These are phyloP conservation scores for Lathyrus aphaca DNA, from an alignment of 306 rosid species.

Conservation along the genomic window DNA sequence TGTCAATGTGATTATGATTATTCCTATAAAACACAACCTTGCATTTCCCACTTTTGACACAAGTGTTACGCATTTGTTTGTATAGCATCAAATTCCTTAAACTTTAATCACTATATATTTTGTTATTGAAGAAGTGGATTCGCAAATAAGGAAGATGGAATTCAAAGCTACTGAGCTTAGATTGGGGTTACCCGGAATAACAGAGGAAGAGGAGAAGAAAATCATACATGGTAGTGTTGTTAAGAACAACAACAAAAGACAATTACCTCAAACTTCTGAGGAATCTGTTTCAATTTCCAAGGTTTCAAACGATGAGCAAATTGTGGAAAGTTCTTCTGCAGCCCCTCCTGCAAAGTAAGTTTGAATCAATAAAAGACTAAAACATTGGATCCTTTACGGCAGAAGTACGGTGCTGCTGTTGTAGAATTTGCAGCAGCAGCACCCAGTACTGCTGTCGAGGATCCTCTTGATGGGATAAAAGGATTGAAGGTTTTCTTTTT, in stretches of 20 bases:
- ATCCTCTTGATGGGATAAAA: neutral
- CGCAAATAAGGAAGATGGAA: conserved; percentile 49
- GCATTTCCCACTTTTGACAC: conserved; percentile 35
- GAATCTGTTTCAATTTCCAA: conserved; percentile 43
- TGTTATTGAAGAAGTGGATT: neutral
- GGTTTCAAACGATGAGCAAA: conserved; percentile 11
- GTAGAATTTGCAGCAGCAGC: neutral
- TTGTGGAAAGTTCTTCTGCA: conserved; percentile 37
- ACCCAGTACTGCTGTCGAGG: neutral
- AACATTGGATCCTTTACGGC: neutral
- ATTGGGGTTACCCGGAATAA: conserved; percentile 75
- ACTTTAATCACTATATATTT: neutral
- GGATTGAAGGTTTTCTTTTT: neutral
- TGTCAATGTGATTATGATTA: conserved; percentile 16
- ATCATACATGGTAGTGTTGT: neutral
- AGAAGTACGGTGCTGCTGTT: neutral
- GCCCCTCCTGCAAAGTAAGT: conserved; percentile 84
- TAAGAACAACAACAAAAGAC: conserved; percentile 53
- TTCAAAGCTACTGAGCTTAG: conserved; percentile 86
- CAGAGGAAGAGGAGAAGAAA: conserved; percentile 40
- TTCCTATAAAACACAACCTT: conserved; percentile 49
- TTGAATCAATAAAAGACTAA: neutral
- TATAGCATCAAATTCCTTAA: neutral
- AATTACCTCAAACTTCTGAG: conserved; percentile 45
- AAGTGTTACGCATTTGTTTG: conserved; percentile 7